These are phyloP conservation scores for Penicillium bialowiezense DNA, from an alignment of 495 filamentous ascomycete genomes.

Conservation along the genomic window DNA sequence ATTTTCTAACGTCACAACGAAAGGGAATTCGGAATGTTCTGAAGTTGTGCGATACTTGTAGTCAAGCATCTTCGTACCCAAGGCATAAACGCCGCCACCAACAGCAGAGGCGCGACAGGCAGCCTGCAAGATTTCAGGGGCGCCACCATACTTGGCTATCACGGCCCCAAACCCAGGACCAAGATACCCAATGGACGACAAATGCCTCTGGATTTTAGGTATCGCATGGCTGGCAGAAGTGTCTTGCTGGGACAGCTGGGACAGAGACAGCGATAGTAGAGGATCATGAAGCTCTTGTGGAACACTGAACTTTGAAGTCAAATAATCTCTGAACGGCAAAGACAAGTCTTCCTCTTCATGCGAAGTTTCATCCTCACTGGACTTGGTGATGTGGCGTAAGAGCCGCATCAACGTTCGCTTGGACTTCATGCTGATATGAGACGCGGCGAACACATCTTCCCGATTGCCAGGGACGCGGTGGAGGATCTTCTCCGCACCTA, in stretches of 20 bases:
- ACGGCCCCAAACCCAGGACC: conserved; percentile 84
- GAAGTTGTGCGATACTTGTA: conserved; percentile 5
- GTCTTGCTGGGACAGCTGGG: conserved; percentile 52
- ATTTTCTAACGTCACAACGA: conserved; percentile 55
- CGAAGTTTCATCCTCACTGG: conserved; percentile 26
- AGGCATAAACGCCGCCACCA: conserved; percentile 86
- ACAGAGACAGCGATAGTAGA: conserved; percentile 76
- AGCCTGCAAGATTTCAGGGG: conserved; percentile 89
- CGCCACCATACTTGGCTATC: conserved; percentile 87
- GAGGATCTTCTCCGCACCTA: conserved; percentile 30
- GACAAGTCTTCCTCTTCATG: conserved; percentile 32
- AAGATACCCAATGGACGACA: conserved; percentile 81
- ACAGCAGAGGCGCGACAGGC: conserved; percentile 90
- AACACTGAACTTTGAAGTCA: conserved; percentile 70
- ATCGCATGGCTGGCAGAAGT: conserved; percentile 65
- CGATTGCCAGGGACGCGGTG: conserved; percentile 74
- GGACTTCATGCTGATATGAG: conserved; percentile 64
- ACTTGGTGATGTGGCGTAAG: conserved; percentile 58
- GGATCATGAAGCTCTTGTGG: conserved; percentile 65
- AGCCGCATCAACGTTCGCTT: conserved; percentile 88
- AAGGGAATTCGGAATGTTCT: conserved; percentile 15
- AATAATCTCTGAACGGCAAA: conserved; percentile 58
- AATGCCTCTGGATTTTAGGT: conserved; percentile 70
- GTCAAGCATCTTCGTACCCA: conserved; percentile 61
- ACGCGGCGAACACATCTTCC: conserved; percentile 82